Conservation (phyloP, 2,329 filamentous ascomycete species). For the Aspergillus eucalypticola region DNA sequence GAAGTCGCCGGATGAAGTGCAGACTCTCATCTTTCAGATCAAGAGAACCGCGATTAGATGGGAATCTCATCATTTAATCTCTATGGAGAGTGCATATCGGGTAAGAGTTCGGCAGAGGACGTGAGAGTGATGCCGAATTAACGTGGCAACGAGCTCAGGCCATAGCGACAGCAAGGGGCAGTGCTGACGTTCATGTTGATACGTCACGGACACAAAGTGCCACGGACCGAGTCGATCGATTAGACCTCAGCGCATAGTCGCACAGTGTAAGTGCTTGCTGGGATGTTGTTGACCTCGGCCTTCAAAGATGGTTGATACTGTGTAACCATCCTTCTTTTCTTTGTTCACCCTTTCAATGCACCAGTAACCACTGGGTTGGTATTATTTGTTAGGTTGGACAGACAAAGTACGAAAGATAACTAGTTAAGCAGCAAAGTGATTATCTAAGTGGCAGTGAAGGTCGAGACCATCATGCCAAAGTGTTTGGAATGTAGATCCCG, state of each 20-base stretch:
- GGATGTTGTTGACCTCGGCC: background rate
- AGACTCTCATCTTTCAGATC: too few relatives aligned
- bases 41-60: too few relatives aligned
- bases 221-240: background rate
- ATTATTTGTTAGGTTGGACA: background rate
- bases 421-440: background rate
- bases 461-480: background rate
- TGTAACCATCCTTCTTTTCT: background rate
- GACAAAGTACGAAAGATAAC: background rate
- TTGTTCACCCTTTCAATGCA: background rate
- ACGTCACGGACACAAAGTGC: constrained; percentile 1
- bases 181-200: background rate
- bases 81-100: background rate
- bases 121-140: background rate
- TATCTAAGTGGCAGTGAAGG: background rate
- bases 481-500: background rate
- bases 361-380: background rate
- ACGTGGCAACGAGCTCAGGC: background rate
- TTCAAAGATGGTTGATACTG: background rate
- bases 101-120: background rate
- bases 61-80: background rate
- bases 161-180: background rate
- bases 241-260: background rate
- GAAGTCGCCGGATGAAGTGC: too few relatives aligned
- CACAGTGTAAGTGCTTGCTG: background rate